A percentile compares a stretch with the other conserved stretches of the same genome.
These are phyloP conservation scores for Musa acuminata DNA, from an alignment of 176 grass and related monocot genomes.

Conservation along the genomic window DNA sequence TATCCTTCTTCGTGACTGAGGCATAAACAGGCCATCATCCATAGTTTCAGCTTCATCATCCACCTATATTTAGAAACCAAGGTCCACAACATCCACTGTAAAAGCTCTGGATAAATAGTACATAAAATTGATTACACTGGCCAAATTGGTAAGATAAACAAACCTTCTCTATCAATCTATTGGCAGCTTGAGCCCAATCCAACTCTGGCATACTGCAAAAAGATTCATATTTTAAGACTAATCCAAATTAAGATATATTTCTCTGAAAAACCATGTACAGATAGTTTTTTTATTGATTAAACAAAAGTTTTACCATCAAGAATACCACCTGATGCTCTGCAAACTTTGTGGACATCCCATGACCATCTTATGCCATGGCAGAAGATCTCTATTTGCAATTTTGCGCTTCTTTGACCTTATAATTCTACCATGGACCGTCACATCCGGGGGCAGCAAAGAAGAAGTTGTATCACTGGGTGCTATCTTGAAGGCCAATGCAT, in stretches of 20 bases:
- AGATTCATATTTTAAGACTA: background rate
- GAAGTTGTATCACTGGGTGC: slow-evolving; percentile 1
- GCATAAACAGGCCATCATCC: slow-evolving; percentile 11
- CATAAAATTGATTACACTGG: background rate
- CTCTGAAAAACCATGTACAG: background rate
- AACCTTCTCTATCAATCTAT: slow-evolving; percentile 37
- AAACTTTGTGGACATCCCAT: slow-evolving; percentile 10
- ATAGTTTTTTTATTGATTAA: background rate
- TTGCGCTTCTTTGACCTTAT: slow-evolving; percentile 27
- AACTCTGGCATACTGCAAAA: slow-evolving; percentile 21
- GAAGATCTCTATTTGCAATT: background rate
- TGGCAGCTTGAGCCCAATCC: slow-evolving; percentile 21
- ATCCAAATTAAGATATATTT: background rate
- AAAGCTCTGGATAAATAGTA: background rate
- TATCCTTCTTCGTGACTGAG: slow-evolving; percentile 21
- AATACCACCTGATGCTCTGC: slow-evolving; percentile 26
- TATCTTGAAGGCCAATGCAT: background rate
- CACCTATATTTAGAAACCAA: slow-evolving; percentile 7
- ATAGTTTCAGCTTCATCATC: slow-evolving; percentile 28
- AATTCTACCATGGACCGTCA: background rate
- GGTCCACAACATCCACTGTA: background rate
- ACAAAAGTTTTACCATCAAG: background rate
- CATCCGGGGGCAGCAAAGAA: background rate
- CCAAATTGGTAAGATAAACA: background rate
- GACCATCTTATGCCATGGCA: slow-evolving; percentile 28